Base-by-base conservation (phyloP, 2,329 filamentous ascomycete species). In the Stenocarpella maydis region DNA sequence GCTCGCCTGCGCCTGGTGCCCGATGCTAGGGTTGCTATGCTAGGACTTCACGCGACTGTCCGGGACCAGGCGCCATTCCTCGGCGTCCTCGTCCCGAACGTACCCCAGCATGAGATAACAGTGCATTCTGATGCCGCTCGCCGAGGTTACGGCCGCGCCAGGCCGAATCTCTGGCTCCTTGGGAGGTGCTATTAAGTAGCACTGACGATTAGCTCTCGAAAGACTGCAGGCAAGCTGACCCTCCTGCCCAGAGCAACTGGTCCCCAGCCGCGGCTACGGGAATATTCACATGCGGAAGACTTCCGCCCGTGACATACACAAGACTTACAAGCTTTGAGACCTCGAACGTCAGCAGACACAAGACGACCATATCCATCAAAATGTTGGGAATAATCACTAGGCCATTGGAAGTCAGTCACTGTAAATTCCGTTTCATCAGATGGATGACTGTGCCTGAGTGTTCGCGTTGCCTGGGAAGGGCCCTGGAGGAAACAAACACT, bases 291-390 rank as follows among this genome's bases (percentile, higher is more conserved):
- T 21, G 21, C 39, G 21, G 34, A 5, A 5, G n/a, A 8, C 3
- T 5, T 15, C 6, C n/a, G n/a, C n/a, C 17, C 39, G n/a, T 31
- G 4, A 10, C 9, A 34, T 34, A 17, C 12, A 2, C 6, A 14
- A 3, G 34, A 1, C 58, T 47, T 61, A 61, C 58, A 26, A 68
- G 37, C 14, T 68, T 53, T 10, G 34, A 53, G 17, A 68, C 55
- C 37, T 68, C 66, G n/a, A 53, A 47, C 8, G 49, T 64, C 39
- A 55, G 66, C 34, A 68, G 37, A 19, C 55, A 68, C 19, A 68
- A 31, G n/a, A 68, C 64, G 12, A 54, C 4, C 19, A 26, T 24
- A 26, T 68, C 66, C 28, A 68, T 53, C 21, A 64, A 28, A 2
- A 64, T 64, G 21, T 68, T 68, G 4, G 66, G 66, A 9, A 58